Conservation (phyloP, 768 basidiomycete genomes). For the Candolleomyces eurysporus region DNA sequence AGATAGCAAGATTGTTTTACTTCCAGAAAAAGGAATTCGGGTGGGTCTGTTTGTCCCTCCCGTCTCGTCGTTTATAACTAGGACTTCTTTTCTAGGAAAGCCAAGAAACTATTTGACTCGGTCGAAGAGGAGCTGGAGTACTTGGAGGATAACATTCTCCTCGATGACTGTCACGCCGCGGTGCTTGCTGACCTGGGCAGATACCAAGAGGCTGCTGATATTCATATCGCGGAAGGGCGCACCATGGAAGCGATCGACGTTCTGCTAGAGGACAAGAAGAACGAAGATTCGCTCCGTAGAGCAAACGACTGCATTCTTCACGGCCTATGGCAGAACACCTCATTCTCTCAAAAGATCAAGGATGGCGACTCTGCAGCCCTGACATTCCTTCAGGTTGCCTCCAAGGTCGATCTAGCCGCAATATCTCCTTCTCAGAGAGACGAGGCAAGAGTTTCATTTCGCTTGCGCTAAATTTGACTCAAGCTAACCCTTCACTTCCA, state of each 20-base stretch:
- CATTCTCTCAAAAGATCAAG: slow-evolving; percentile 33
- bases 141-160: slow-evolving; percentile 41
- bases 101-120: slow-evolving; percentile 43
- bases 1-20: slow-evolving; percentile 46
- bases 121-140: slow-evolving; percentile 55
- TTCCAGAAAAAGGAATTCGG: slow-evolving; percentile 33
- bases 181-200: slow-evolving; percentile 42
- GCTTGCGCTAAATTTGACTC: background rate
- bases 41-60: slow-evolving; percentile 22
- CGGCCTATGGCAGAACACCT: slow-evolving; percentile 43
- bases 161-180: slow-evolving; percentile 46
- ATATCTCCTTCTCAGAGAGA: background rate
- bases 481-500: background rate
- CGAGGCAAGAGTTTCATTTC: background rate
- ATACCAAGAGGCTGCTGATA: slow-evolving; percentile 48
- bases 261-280: slow-evolving; percentile 33
- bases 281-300: slow-evolving; percentile 22
- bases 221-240: slow-evolving; percentile 50
- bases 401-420: background rate
- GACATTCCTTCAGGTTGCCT: background rate
- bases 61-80: background rate
- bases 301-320: slow-evolving; percentile 41
- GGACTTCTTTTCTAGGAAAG: slow-evolving; percentile 36
- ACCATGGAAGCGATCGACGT: slow-evolving; percentile 44
- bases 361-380: slow-evolving; percentile 7